Percentiles rank a stretch among this genome's conserved stretches.
Evolutionary conservation across 768 basidiomycete species (phyloP).

Genomic region (Termitomyces heimii): DNA sequence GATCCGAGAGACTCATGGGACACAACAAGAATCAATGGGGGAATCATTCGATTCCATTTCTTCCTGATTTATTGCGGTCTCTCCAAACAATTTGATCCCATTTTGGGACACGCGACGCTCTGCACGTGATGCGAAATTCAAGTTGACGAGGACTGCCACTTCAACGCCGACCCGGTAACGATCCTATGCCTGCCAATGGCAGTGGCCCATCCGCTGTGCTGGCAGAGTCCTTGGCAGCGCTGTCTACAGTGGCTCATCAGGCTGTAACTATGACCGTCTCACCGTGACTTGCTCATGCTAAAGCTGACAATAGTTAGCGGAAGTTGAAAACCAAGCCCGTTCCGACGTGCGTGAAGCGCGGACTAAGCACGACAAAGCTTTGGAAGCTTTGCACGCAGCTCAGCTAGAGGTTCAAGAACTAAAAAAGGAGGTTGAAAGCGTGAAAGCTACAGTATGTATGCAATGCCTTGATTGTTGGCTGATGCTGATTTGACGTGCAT

Average conservation of each 20-base stretch:
- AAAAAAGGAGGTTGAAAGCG: slow-evolving; percentile 34
- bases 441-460: slow-evolving; percentile 43
- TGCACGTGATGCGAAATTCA: slow-evolving; percentile 9
- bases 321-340: slow-evolving; percentile 50
- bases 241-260: slow-evolving; percentile 17
- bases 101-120: slow-evolving; percentile 1
- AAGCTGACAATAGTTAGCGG: slow-evolving; percentile 35
- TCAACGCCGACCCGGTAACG: neutral
- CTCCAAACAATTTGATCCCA: neutral
- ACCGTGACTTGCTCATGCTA: neutral
- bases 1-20: neutral
- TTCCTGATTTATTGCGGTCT: no score
- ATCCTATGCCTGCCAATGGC: slow-evolving; percentile 6
- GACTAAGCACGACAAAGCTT: slow-evolving; percentile 39
- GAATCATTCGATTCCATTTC: neutral
- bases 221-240: slow-evolving; percentile 18
- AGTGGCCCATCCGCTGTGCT: slow-evolving; percentile 15
- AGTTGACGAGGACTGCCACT: neutral
- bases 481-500: slow-evolving; percentile 9
- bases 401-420: slow-evolving; percentile 42
- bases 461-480: neutral
- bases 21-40: neutral
- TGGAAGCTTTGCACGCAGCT: slow-evolving; percentile 38
- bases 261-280: slow-evolving; percentile 12
- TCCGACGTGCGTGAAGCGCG: slow-evolving; percentile 42